Evolutionary conservation across 1,284 basidiomycete genomes (phyloP), one percentile per base, ranked within the genome.

Genomic region (Cutaneotrichosporon sp.): DNA sequence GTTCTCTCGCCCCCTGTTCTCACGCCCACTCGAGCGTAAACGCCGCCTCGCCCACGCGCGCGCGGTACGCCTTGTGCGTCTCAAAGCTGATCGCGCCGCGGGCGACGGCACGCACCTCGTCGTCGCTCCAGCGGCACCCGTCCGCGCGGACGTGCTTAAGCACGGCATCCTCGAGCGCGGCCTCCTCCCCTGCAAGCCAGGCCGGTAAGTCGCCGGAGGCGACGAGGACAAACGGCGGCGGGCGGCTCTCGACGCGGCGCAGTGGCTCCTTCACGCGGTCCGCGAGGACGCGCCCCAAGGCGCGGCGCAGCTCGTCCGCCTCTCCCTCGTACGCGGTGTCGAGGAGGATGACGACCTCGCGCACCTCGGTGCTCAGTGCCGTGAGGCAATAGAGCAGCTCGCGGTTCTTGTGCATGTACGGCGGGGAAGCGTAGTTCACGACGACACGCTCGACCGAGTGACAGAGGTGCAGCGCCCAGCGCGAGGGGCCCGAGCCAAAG

Each of bases 321-420:
- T 24, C 10, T 18, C 6, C 24, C 47, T 9, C 18, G n/a, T 4
- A 6, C 47, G 16, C 47, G 11, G 47, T 29, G 47, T 50, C 47
- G 25, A 50, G 47, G 47, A 50, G 47, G 18, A 50, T 27, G 14
- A 50, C 47, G 47, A 50, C 47, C 47, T 50, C 47, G 27, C 47
- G 47, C 18, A 50, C 47, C 27, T 50, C 47, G 27, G 47, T 29
- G 25, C 24, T 27, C 14, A 27, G 27, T 1, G 27, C 9, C 6
- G 27, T 50, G 25, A 50, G 47, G 27, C 47, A 50, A 16, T 31
- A 31, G 13, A 50, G 25, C 47, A 50, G 25, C 27, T 50, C 47
- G 47, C 47, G 47, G 27, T 50, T 31, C 47, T 50, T 27, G 47
- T 29, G 16, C 5, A 3, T 27, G 18, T 29, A 50, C 25, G 47